These are phyloP conservation scores for Nannochloropsis oceanica DNA, from an alignment of 108 stramenopile genomes.

Conservation along the genomic window DNA sequence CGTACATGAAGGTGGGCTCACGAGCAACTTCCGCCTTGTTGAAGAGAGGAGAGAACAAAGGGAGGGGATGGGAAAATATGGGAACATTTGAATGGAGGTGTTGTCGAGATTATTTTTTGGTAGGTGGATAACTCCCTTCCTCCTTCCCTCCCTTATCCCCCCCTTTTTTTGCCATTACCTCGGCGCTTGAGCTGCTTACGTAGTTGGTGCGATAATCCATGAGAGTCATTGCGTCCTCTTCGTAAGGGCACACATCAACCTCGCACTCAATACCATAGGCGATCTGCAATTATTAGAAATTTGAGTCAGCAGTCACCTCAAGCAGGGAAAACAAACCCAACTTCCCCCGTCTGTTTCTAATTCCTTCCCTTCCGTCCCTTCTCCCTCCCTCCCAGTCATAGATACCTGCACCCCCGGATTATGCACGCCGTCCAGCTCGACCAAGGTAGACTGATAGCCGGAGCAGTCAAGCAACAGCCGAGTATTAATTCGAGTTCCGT, in stretches of 20 bases:
- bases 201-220: conserved; percentile 92
- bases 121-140: not conserved
- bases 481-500: conserved; percentile 44
- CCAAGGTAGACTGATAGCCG: conserved; percentile 70
- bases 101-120: too few species aligned
- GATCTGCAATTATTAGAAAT: conserved; percentile 45
- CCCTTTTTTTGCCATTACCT: not conserved
- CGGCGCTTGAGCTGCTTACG: conserved; percentile 25
- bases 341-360: too few species aligned
- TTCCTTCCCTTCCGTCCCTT: too few species aligned
- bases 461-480: conserved; percentile 77
- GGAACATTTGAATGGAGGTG: too few species aligned
- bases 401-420: not conserved
- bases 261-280: conserved; percentile 63
- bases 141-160: not conserved
- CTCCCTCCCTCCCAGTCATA: not conserved
- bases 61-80: too few species aligned
- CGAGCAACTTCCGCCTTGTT: conserved; percentile 8
- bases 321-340: too few species aligned
- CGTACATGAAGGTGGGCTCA: conserved; percentile 89
- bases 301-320: too few species aligned
- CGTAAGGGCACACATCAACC: conserved; percentile 61
- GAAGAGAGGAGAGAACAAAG: not conserved
- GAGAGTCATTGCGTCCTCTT: conserved; percentile 78
- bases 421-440: conserved; percentile 51